Evolutionary conservation across 2,329 filamentous ascomycete genomes (phyloP), one percentile per base, ranked within the genome.

Genomic region (Acrocalymma vagum): DNA sequence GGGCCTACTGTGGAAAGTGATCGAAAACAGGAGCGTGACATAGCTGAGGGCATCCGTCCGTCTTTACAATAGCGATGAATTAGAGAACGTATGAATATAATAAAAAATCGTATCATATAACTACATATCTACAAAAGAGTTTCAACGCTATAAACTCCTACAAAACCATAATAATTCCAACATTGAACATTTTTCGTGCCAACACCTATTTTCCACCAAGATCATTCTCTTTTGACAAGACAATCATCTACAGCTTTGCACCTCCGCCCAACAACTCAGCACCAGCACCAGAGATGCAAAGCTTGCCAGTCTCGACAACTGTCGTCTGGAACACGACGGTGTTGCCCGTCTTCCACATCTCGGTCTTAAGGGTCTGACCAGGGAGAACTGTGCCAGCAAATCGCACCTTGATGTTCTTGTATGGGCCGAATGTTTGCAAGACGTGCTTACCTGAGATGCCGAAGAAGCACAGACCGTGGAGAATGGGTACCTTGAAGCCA

Each of bases 391-490:
- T 86, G 38, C 91, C 90, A 1, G 89, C 90, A 70, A 96, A 96
- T 54, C 92, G 79, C 13, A 95, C 91, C 80, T 96, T 96, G 75
- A 96, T 85, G 75, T 91, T 96, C 81, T 89, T 91, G 75, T 87
- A 90, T 24, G 81, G 74, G 4, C 94, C 94, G 62, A 85, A 97
- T 51, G 79, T 86, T 73, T 90, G 82, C 69, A 92, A 87, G 25
- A 99, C 84, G 45, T 93, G 91, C 80, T 96, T 96, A 53, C 87
- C 90, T 11, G 89, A 86, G 54, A 97, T 84, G 57, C 94, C 94
- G 63, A 99, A 93, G 68, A 86, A 94, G 81, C 91, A 96, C 24
- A 99, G 83, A n/a, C 94, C 94, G 77, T 99, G 94, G 38, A 99
- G 79, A 67, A 99, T 99, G 9, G 94, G 94, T 18, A 78, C 83